Percentiles rank a stretch among this genome's conserved stretches.
phyloP scores from a whole-genome alignment of 805 yeast species.

The Myxozyma udenii region DNA sequence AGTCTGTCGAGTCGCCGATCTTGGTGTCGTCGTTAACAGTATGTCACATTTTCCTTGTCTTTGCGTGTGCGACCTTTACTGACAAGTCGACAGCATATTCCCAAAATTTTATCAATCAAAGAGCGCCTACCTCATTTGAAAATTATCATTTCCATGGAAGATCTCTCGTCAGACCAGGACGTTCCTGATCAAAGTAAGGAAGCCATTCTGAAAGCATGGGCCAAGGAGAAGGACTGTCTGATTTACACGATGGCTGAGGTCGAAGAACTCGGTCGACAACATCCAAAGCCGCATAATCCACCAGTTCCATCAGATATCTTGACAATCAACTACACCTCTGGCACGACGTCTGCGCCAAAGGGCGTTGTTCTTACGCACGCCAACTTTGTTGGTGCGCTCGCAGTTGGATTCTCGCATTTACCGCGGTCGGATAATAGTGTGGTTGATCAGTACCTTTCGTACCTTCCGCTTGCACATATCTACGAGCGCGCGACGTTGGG shows the following conservation, averaged over 20 bases:
- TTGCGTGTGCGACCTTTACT: not conserved
- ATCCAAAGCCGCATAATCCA: slow-evolving; percentile 47
- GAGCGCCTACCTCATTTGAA: slow-evolving; percentile 45
- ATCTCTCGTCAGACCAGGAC: slow-evolving; percentile 39
- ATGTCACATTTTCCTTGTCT: not conserved
- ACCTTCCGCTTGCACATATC: slow-evolving; percentile 58
- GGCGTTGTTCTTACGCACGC: slow-evolving; percentile 61
- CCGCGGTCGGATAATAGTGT: slow-evolving; percentile 28
- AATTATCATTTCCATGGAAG: slow-evolving; percentile 57
- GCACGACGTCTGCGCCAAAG: slow-evolving; percentile 73
- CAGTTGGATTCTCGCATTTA: slow-evolving; percentile 35
- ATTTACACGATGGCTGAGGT: slow-evolving; percentile 38
- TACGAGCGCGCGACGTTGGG: slow-evolving; percentile 52
- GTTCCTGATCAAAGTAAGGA: slow-evolving; percentile 33
- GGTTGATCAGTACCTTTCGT: slow-evolving; percentile 40
- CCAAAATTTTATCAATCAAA: slow-evolving; percentile 48
- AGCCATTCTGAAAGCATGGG: slow-evolving; percentile 35
- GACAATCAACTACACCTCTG: slow-evolving; percentile 70
- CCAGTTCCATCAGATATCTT: slow-evolving; percentile 54
- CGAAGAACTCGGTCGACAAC: slow-evolving; percentile 43
- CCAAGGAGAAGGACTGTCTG: slow-evolving; percentile 37
- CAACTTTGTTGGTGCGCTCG: slow-evolving; percentile 50
- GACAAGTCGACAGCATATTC: slow-evolving; percentile 42
- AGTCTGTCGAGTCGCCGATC: slow-evolving; percentile 60
- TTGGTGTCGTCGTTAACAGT: slow-evolving; percentile 49